Evolutionary conservation across 306 rosid species (phyloP), one percentile per base, ranked within the genome.

Genomic region (Amphicarpaea edgeworthii): DNA sequence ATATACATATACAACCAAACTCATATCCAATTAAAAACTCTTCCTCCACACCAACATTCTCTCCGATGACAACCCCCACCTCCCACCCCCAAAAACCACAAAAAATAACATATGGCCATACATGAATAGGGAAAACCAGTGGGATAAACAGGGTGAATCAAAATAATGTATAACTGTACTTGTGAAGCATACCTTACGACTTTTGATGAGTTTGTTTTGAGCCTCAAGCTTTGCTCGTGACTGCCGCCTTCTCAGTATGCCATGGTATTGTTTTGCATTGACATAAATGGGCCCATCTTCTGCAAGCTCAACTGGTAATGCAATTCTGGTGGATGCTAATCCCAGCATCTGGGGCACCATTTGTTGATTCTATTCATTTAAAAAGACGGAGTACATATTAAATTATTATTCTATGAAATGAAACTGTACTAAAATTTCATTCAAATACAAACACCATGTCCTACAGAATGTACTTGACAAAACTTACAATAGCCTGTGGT

Each of bases 221-320:
- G 93, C 95, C 86, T 93, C 96, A 9, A 90, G 88, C 88, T 90
- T 93, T 66, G 98, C 98, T 51, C 98, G 96, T 3, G 93, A 93
- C 73, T 93, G 91, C 71, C 98, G 81, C 83, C 98, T 90, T 63
- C 98, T 85, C 70, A 93, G 87, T 84, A 93, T 93, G 65, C 98
- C 98, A 63, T 85, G 96, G 80, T 93, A 93, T 65, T 93, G 98
- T 83, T 93, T 93, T 1, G 98, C 93, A 79, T 93, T 93, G 58
- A 93, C 98, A 73, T 90, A 93, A 60, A 93, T 90, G 73, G 96
- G 98, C 51, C 93, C 95, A 10, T 93, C 93, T 77, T 93, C 91
- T 12, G 93, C 88, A 38, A 93, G 79, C 85, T 89, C 96, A 43
- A 69, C 79, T 16, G 96, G 94, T 60, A 93, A 80, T 46, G 91